Percentiles rank a stretch among this genome's conserved stretches.
phyloP scores from a whole-genome alignment of 805 yeast species.

The Candida sakaeoensis region DNA sequence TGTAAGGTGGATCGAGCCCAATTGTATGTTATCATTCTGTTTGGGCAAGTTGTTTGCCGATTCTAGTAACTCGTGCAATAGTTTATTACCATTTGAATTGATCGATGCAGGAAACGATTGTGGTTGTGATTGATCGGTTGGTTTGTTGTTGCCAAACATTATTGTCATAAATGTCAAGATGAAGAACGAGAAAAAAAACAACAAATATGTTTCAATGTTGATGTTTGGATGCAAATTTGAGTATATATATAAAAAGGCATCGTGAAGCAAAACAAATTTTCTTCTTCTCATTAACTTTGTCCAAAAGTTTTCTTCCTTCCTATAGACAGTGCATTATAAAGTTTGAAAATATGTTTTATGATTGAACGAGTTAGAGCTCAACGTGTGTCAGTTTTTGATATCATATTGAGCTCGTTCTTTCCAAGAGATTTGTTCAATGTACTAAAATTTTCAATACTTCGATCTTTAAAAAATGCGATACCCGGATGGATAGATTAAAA shows the following conservation, averaged over 20 bases:
- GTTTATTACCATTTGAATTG: conserved; percentile 14
- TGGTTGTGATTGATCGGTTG: conserved; percentile 6
- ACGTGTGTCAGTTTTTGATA: conserved; percentile 8
- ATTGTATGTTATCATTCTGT: conserved; percentile 46
- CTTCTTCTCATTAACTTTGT: conserved; percentile 49
- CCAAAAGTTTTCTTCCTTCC: conserved; percentile 67
- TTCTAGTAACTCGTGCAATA: conserved; percentile 70
- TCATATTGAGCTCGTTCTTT: not conserved
- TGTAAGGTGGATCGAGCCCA: conserved; percentile 80
- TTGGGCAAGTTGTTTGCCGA: conserved; percentile 73
- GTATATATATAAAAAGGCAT: conserved; percentile 4
- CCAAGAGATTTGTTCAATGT: not conserved
- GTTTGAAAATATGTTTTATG: conserved; percentile 6
- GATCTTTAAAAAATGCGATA: conserved; percentile 33
- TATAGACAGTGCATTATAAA: conserved; percentile 57
- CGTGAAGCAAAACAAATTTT: too few species aligned
- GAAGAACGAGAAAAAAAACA: not conserved
- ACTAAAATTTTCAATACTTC: conserved; percentile 3
- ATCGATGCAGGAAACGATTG: conserved; percentile 10
- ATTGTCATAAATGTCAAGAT: too few species aligned
- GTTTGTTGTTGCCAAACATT: conserved; percentile 11
- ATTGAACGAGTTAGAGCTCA: conserved; percentile 1
- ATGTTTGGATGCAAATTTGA: conserved; percentile 1
- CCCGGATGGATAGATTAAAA: conserved; percentile 43
- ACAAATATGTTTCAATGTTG: not conserved